Conservation (phyloP, 2,329 filamentous ascomycete species). For the Fusarium sp. region DNA sequence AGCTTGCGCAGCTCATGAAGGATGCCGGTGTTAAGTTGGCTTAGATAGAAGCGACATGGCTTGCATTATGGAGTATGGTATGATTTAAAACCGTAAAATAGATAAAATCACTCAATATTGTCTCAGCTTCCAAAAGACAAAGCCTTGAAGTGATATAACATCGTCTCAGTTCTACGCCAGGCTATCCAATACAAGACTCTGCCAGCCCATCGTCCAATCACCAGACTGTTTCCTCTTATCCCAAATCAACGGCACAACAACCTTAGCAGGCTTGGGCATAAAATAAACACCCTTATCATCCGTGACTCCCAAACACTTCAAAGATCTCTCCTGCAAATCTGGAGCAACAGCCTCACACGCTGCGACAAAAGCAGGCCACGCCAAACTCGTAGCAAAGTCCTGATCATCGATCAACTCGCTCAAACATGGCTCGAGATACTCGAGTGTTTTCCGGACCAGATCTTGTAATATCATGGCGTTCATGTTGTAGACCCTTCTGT, state of each 20-base stretch:
- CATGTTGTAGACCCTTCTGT: constrained; percentile 56
- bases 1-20: constrained; percentile 55
- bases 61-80: background rate
- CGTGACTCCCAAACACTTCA: constrained; percentile 43
- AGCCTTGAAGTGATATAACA: background rate
- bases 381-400: constrained; percentile 55
- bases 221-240: constrained; percentile 46
- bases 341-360: constrained; percentile 57
- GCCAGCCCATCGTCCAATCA: constrained; percentile 52
- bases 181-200: constrained; percentile 33
- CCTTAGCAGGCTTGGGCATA: constrained; percentile 46
- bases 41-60: background rate
- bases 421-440: constrained; percentile 54
- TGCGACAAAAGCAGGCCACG: constrained; percentile 61
- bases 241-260: constrained; percentile 50
- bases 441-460: constrained; percentile 53
- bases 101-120: background rate
- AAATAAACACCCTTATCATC: constrained; percentile 51
- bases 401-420: constrained; percentile 52
- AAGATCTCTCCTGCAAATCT: constrained; percentile 50
- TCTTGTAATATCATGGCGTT: constrained; percentile 58
- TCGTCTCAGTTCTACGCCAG: constrained; percentile 1
- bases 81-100: constrained; percentile 20
- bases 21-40: constrained; percentile 54
- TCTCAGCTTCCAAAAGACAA: background rate